Conservation (phyloP, 192 early-diverging fungal genomes). For the Backusella tarrabulga region DNA sequence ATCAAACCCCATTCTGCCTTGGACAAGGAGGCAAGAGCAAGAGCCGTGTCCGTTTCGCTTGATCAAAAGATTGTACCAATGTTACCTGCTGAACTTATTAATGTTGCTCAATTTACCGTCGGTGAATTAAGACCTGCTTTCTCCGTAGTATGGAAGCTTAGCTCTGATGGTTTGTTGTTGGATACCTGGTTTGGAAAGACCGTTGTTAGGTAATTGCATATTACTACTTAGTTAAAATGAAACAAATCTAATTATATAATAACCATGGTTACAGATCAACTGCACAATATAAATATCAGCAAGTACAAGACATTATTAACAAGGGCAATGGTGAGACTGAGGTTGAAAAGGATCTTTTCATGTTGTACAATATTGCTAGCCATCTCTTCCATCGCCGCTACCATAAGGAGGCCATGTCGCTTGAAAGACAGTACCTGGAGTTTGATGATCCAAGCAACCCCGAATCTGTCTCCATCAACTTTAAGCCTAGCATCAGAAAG, state of each 20-base stretch:
- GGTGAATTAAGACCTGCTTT: conserved; percentile 65
- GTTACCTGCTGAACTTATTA: conserved; percentile 87
- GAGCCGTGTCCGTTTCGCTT: conserved; percentile 93
- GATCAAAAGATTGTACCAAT: conserved; percentile 96
- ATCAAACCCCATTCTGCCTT: conserved; percentile 90
- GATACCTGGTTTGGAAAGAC: conserved; percentile 73
- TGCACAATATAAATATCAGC: conserved; percentile 81
- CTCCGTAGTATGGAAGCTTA: conserved; percentile 97
- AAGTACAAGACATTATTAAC: conserved; percentile 26
- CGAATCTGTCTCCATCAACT: conserved; percentile 82
- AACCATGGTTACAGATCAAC: conserved; percentile 48
- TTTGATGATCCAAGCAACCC: conserved; percentile 80
- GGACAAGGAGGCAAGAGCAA: conserved; percentile 88
- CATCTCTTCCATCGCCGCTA: conserved; percentile 72
- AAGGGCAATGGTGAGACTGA: conserved; percentile 24
- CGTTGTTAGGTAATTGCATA: conserved; percentile 31
- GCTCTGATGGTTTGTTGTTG: conserved; percentile 76
- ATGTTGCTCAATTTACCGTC: conserved; percentile 88
- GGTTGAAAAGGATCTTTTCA: conserved; percentile 20
- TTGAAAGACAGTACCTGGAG: conserved; percentile 83
- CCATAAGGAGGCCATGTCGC: conserved; percentile 79
- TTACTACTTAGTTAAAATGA: conserved; percentile 29
- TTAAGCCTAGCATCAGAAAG: conserved; percentile 78
- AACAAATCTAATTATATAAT: background rate
- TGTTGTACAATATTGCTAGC: conserved; percentile 60